Evolutionary conservation across 345 rosid species (phyloP).

Genomic region (Camelina hispida): DNA sequence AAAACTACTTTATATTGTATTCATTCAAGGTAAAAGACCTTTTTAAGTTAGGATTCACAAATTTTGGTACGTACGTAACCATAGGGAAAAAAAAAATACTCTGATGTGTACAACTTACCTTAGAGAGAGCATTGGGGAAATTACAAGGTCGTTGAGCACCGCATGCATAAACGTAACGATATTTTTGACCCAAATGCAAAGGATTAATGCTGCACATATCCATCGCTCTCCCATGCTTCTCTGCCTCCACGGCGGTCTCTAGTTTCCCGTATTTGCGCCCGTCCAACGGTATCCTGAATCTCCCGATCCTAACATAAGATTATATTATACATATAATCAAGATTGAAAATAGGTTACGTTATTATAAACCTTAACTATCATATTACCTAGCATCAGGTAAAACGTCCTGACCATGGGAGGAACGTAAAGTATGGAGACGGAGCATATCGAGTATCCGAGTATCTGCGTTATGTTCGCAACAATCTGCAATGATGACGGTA

Average conservation of each 20-base stretch:
- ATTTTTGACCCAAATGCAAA: conserved; percentile 63
- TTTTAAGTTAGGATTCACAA: not conserved
- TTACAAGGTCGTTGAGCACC: conserved; percentile 95
- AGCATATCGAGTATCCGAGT: conserved; percentile 78
- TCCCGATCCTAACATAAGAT: conserved; percentile 71
- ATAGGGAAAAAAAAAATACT: not conserved
- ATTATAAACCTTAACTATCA: not conserved
- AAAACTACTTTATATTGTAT: not conserved
- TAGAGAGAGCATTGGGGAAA: conserved; percentile 94
- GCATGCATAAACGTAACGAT: conserved; percentile 90
- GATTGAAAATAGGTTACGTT: not conserved
- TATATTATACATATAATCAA: not conserved
- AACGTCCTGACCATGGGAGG: conserved; percentile 62
- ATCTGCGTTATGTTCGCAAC: conserved; percentile 89
- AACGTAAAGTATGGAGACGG: conserved; percentile 74
- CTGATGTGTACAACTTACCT: conserved; percentile 50
- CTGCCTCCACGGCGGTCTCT: conserved; percentile 83
- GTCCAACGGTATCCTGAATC: conserved; percentile 84
- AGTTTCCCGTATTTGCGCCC: conserved; percentile 77
- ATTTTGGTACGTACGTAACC: not conserved
- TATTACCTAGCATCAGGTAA: conserved; percentile 85
- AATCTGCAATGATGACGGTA: conserved; percentile 72
- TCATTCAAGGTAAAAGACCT: not conserved
- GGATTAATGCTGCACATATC: conserved; percentile 98
- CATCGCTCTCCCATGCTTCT: conserved; percentile 95